These are phyloP conservation scores for Takashimella koratensis DNA, from an alignment of 1,284 basidiomycete species.

Conservation along the genomic window DNA sequence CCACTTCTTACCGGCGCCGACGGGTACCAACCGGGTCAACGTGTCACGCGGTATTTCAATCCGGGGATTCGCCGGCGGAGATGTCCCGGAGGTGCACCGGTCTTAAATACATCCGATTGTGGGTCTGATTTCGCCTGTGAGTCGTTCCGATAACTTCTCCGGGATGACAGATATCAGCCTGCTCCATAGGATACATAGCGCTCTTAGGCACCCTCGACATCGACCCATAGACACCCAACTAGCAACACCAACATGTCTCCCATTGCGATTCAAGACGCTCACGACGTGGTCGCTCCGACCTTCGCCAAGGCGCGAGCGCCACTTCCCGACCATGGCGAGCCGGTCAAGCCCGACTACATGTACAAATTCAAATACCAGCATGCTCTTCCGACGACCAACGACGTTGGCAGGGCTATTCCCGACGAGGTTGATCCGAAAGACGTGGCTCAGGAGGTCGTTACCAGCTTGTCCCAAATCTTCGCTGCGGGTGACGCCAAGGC, in stretches of 20 bases:
- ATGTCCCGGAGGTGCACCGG: no score
- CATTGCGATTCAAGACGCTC: neutral
- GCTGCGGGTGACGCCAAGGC: constrained; percentile 21
- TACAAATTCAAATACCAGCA: constrained; percentile 29
- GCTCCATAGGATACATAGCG: no score
- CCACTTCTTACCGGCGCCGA: no score
- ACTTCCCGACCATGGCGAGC: constrained; percentile 1
- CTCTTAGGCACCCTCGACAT: no score
- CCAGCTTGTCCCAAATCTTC: neutral
- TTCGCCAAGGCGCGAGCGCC: neutral
- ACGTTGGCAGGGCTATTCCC: constrained; percentile 13
- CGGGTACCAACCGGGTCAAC: no score
- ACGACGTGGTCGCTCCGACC: neutral
- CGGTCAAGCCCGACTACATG: constrained; percentile 23
- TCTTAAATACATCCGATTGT: no score
- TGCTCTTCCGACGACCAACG: constrained; percentile 15
- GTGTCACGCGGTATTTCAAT: no score
- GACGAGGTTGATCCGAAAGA: constrained; percentile 8
- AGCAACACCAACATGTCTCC: neutral
- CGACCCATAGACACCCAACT: no score
- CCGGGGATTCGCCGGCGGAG: no score
- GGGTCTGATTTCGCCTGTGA: no score
- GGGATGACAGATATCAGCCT: no score
- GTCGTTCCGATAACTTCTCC: no score
- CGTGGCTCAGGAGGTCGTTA: constrained; percentile 6